Evolutionary conservation across 75 land plant genomes (phyloP), one percentile per base, ranked within the genome.

Genomic region (Picea glauca): DNA sequence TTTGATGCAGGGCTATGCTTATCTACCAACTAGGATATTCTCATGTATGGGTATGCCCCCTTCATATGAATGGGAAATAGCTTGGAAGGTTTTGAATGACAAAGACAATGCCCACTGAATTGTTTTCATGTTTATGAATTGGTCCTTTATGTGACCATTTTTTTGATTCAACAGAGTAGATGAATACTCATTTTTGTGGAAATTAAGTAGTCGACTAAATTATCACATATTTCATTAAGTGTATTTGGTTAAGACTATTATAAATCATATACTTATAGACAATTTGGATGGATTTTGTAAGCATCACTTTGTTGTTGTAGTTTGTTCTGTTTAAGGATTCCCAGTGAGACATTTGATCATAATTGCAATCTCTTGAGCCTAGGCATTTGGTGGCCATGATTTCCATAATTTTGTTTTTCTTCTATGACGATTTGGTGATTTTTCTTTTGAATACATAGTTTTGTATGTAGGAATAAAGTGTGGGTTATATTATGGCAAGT

Each of bases 51-150:
- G 26, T 0, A 26, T 26, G 26, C 26, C 26, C 26, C 0, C 26
- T 26, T 26, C 26, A 26, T 26, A 26, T 26, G 26, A 26, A 26
- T 0, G 0, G 78, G 96, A 93, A 0, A 78, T 93, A 68, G 94
- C 88, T 0, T 96, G 99, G 96, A 96, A 93, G 85, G 96, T 96
- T 58, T 73, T 85, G 12, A 91, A 80, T 12, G 99, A 93, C 31
- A 94, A 93, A 20, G 83, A 77, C 35, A 80, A 62, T 50, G 83
- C 85, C 64, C 92, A 92, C n/a, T 94, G 96, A 62, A 84, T 96
- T 21, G 94, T 96, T 56, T 90, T 89, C 83, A 78, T 82, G 50
- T 94, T 91, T 81, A 66, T 88, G 68, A 94, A 92, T 67, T 94
- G 96, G 94, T 94, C 92, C 20, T 91, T 94, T 79, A 81, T 91